These are phyloP conservation scores for Licmophora abbreviata DNA, from an alignment of 108 stramenopile genomes.

Conservation along the genomic window DNA sequence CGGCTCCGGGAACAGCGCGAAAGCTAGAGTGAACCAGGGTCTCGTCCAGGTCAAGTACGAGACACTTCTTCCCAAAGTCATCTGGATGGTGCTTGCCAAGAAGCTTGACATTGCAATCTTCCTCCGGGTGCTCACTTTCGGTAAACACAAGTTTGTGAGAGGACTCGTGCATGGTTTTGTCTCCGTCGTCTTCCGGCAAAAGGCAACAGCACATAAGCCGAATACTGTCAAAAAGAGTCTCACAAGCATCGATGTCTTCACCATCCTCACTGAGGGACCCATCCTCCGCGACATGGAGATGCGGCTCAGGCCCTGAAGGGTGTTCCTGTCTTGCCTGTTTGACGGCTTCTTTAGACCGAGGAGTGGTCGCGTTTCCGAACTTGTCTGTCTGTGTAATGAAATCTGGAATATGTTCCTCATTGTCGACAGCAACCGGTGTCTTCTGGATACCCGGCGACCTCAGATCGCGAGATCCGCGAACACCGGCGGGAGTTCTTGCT, in stretches of 20 bases:
- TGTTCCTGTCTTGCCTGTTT: constrained; percentile 41
- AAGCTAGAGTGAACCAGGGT: constrained; percentile 98
- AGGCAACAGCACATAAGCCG: constrained; percentile 85
- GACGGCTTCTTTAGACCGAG: constrained; percentile 52
- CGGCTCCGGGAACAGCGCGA: constrained; percentile 88
- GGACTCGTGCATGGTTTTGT: constrained; percentile 1
- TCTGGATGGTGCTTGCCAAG: constrained; percentile 51
- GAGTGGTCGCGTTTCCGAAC: constrained; percentile 68
- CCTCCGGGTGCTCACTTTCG: not conserved
- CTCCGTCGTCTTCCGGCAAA: constrained; percentile 33
- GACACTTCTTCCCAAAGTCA: constrained; percentile 82
- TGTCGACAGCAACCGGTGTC: constrained; percentile 37
- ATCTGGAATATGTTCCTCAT: constrained; percentile 49
- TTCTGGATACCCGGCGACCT: constrained; percentile 68
- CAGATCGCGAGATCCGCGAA: constrained; percentile 53
- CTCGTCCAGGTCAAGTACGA: constrained; percentile 97
- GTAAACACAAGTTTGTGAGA: constrained; percentile 1
- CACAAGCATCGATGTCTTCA: constrained; percentile 54
- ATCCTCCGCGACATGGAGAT: constrained; percentile 35
- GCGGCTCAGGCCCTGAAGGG: constrained; percentile 41
- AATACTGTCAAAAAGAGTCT: constrained; percentile 65
- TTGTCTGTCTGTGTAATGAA: constrained; percentile 86
- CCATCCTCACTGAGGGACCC: constrained; percentile 19
- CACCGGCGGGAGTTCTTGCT: constrained; percentile 31
- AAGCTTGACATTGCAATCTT: constrained; percentile 33